A percentile compares a stretch with the other conserved stretches of the same genome.
phyloP scores from a whole-genome alignment of 345 rosid genomes.

The Salix suchowensis region DNA sequence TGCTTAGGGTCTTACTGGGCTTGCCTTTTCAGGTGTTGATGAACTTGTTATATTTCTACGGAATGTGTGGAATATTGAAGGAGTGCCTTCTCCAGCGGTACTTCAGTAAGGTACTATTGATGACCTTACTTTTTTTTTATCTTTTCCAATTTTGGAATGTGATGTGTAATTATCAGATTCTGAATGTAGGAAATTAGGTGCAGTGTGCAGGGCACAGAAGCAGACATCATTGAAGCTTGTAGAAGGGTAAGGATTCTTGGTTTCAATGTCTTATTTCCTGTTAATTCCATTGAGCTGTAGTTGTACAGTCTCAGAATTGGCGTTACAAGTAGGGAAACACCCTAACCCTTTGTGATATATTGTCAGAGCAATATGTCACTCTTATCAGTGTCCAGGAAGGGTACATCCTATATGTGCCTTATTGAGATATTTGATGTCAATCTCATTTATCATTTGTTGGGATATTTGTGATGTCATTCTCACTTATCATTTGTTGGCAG shows the following conservation, averaged over 20 bases:
- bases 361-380: neutral
- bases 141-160: neutral
- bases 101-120: conserved; percentile 50
- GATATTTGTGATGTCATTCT: neutral
- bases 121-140: neutral
- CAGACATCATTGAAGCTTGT: conserved; percentile 46
- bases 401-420: neutral
- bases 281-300: neutral
- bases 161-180: conserved; percentile 8
- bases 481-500: conserved; percentile 26
- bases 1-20: neutral
- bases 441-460: conserved; percentile 1
- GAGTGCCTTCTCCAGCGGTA: conserved; percentile 68
- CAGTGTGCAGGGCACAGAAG: conserved; percentile 34
- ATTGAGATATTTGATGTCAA: neutral
- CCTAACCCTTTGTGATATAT: neutral
- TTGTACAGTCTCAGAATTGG: too few relatives aligned
- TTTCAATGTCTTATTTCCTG: neutral
- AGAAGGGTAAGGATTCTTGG: conserved; percentile 35
- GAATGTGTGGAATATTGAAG: conserved; percentile 57
- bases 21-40: conserved; percentile 42
- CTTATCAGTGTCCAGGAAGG: neutral
- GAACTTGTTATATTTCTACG: conserved; percentile 59
- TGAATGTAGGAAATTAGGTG: conserved; percentile 44
- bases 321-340: neutral